A percentile compares a stretch with the other conserved stretches of the same genome.
phyloP scores from a whole-genome alignment of 257 asterid species.

The Salvia rosmarinus region DNA sequence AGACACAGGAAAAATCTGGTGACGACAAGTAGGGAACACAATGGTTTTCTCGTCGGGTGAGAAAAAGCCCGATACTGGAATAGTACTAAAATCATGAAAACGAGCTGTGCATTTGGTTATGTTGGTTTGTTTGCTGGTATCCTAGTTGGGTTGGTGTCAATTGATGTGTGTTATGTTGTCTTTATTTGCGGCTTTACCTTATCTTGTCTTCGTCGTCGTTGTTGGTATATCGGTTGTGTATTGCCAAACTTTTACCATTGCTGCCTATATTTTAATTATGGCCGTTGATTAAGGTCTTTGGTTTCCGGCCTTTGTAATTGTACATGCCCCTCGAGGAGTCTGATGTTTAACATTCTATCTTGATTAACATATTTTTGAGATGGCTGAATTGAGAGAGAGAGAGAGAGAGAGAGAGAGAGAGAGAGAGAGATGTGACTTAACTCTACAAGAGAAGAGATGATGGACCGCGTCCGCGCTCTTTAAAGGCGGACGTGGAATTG shows the following conservation, averaged over 20 bases:
- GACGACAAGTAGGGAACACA: constrained; percentile 40
- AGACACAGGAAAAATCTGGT: constrained; percentile 41
- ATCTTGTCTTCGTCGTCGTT: neutral
- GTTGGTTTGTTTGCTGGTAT: constrained; percentile 37
- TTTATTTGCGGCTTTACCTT: constrained; percentile 20
- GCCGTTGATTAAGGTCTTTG: neutral
- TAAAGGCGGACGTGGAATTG: no score
- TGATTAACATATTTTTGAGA: no score
- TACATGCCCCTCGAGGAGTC: neutral
- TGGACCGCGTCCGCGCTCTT: no score
- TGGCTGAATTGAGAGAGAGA: no score
- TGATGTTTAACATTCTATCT: neutral
- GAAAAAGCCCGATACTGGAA: constrained; percentile 19
- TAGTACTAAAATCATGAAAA: constrained; percentile 21
- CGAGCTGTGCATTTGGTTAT: constrained; percentile 29
- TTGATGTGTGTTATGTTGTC: constrained; percentile 36
- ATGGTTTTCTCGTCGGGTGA: constrained; percentile 29
- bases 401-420: no score
- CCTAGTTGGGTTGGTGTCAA: constrained; percentile 35
- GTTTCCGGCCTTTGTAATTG: neutral
- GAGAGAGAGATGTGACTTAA: no score
- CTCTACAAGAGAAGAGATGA: no score
- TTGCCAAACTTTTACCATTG: constrained; percentile 24
- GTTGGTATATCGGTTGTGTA: constrained; percentile 25
- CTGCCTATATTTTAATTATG: constrained; percentile 6